Evolutionary conservation across 768 basidiomycete species (phyloP).

Genomic region (Tephrocybe sp.): DNA sequence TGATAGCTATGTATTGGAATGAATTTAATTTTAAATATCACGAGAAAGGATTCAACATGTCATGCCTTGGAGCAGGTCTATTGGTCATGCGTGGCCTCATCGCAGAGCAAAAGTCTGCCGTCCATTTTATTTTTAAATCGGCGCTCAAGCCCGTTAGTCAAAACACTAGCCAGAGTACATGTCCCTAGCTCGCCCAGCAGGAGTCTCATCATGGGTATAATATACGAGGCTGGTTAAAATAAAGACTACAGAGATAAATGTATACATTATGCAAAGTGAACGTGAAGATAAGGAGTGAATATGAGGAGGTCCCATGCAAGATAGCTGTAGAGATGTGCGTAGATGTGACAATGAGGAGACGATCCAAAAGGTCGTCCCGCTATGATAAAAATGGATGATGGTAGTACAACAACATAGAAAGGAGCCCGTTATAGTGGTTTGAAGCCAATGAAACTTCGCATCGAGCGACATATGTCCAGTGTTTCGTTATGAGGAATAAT

Average conservation of each 20-base stretch:
- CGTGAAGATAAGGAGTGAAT: constrained; percentile 6
- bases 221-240: not conserved
- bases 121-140: too few species aligned
- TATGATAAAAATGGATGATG: not conserved
- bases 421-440: constrained; percentile 26
- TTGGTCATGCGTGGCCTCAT: too few species aligned
- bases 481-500: not conserved
- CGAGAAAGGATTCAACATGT: too few species aligned
- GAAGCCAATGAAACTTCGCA: constrained; percentile 56
- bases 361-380: not conserved
- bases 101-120: too few species aligned
- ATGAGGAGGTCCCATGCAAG: not conserved
- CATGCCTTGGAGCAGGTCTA: too few species aligned
- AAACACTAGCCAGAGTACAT: not conserved
- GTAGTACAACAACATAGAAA: not conserved
- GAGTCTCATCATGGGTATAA: not conserved
- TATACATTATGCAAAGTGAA: constrained; percentile 10
- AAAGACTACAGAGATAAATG: not conserved
- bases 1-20: not conserved
- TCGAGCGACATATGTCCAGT: constrained; percentile 38
- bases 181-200: not conserved
- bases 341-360: not conserved
- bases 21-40: not conserved
- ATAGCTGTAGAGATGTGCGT: not conserved
- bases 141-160: too few species aligned